phyloP scores from a whole-genome alignment of 75 land plant genomes.

The Larix kaempferi region DNA sequence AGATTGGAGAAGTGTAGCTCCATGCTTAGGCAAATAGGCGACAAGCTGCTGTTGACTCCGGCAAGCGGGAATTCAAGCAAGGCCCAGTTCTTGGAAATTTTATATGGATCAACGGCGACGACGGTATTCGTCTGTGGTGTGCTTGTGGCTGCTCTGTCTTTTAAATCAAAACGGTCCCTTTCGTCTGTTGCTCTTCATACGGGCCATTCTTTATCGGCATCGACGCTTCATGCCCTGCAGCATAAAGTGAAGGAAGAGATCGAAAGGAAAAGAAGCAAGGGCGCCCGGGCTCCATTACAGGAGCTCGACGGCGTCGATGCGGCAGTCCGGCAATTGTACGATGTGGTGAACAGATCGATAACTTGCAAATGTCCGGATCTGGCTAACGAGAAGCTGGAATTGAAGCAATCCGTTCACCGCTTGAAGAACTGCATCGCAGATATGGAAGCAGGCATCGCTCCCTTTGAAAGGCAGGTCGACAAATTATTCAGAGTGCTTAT shows the following conservation, averaged over 20 bases:
- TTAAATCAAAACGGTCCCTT: constrained; percentile 12
- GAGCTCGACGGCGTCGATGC: constrained; percentile 23
- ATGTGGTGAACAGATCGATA: not conserved
- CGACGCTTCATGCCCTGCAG: constrained; percentile 10
- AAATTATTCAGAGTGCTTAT: constrained; percentile 25
- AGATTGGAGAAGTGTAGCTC: constrained; percentile 32
- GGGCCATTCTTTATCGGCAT: constrained; percentile 7
- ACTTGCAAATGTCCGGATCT: constrained; percentile 1
- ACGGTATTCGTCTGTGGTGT: constrained; percentile 25
- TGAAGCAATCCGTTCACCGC: constrained; percentile 1
- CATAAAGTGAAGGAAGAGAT: constrained; percentile 28
- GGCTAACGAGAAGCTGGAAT: not conserved
- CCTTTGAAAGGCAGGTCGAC: constrained; percentile 22
- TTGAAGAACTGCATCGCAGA: constrained; percentile 10
- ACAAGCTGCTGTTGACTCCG: constrained; percentile 7
- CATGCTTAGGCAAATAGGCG: constrained; percentile 29
- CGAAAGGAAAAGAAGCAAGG: constrained; percentile 16
- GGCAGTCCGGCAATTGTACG: constrained; percentile 12
- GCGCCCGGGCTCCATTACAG: not conserved
- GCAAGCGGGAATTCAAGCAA: constrained; percentile 9
- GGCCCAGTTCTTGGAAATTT: constrained; percentile 15
- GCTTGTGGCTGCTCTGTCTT: constrained; percentile 20
- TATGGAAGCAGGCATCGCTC: constrained; percentile 12
- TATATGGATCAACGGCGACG: constrained; percentile 20
- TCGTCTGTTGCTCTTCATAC: not conserved